A percentile compares a stretch with the other conserved stretches of the same genome.
phyloP scores from a whole-genome alignment of 148 eudicot genomes.

The Talinum fruticosum region DNA sequence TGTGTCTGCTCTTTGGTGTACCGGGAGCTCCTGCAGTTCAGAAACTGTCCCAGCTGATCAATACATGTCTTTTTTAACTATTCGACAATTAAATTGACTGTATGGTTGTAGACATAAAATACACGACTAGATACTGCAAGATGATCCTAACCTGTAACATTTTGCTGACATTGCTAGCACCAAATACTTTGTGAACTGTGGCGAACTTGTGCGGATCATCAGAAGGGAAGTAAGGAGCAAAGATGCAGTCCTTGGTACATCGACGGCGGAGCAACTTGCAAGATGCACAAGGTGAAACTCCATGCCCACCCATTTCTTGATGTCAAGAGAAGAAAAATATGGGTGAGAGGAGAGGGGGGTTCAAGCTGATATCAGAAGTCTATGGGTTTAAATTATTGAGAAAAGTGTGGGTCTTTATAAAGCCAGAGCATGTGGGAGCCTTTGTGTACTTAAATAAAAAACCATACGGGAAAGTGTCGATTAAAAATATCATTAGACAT shows the following conservation, averaged over 20 bases:
- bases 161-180: constrained; percentile 94
- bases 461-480: constrained; percentile 5
- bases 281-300: constrained; percentile 87
- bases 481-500: constrained; percentile 16
- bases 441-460: constrained; percentile 18
- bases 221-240: constrained; percentile 90
- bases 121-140: not conserved
- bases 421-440: constrained; percentile 21
- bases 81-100: too few species aligned
- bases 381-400: constrained; percentile 19
- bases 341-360: not conserved
- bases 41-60: too few species aligned
- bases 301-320: constrained; percentile 51
- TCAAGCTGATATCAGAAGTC: not conserved
- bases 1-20: constrained; percentile 75
- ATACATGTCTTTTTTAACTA: too few species aligned
- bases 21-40: constrained; percentile 55
- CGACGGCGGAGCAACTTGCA: constrained; percentile 88
- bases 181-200: constrained; percentile 89
- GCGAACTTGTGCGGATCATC: constrained; percentile 87
- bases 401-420: constrained; percentile 35
- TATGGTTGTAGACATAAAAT: not conserved
- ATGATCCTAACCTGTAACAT: constrained; percentile 63
- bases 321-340: not conserved
- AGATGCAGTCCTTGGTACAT: constrained; percentile 81